Conservation (phyloP, 2,329 filamentous ascomycete genomes). For the Aplosporella prunicola region DNA sequence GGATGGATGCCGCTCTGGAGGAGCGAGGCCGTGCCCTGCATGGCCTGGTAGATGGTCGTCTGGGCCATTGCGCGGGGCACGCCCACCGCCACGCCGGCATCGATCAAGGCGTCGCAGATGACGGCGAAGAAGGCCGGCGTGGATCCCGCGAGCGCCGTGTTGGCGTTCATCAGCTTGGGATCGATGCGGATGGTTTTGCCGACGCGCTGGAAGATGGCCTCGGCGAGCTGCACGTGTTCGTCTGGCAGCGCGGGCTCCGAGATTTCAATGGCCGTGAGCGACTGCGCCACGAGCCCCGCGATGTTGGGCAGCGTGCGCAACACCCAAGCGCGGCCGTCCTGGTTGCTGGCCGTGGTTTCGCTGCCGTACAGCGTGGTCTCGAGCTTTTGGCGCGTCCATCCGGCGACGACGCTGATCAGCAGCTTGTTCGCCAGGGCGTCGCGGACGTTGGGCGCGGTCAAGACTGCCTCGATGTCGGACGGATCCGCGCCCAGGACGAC, state of each 20-base stretch:
- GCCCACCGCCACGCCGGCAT: constrained; percentile 23
- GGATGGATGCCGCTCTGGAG: constrained; percentile 22
- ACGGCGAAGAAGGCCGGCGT: constrained; percentile 25
- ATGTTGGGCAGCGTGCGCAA: constrained; percentile 39
- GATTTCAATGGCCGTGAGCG: constrained; percentile 27
- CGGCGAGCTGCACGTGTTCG: constrained; percentile 14
- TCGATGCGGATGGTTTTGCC: constrained; percentile 18
- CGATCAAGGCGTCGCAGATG: constrained; percentile 23
- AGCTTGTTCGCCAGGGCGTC: constrained; percentile 38
- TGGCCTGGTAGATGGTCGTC: constrained; percentile 24
- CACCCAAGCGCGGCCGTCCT: constrained; percentile 21
- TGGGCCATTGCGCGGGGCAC: constrained; percentile 19
- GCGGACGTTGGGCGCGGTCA: constrained; percentile 29
- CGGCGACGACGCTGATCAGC: constrained; percentile 44
- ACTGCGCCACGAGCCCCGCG: constrained; percentile 35
- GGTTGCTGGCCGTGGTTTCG: constrained; percentile 6
- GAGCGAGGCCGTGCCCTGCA: constrained; percentile 23
- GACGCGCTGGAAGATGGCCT: constrained; percentile 22
- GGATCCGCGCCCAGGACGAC: constrained; percentile 42
- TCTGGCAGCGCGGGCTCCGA: constrained; percentile 15
- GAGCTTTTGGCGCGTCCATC: constrained; percentile 36
- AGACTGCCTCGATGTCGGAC: constrained; percentile 30
- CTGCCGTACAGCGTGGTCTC: constrained; percentile 28
- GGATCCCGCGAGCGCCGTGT: constrained; percentile 22
- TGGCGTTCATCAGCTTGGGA: constrained; percentile 19